These are phyloP conservation scores for Polytrichum formosum DNA, from an alignment of 225 moss, liverwort and hornwort species.

Conservation along the genomic window DNA sequence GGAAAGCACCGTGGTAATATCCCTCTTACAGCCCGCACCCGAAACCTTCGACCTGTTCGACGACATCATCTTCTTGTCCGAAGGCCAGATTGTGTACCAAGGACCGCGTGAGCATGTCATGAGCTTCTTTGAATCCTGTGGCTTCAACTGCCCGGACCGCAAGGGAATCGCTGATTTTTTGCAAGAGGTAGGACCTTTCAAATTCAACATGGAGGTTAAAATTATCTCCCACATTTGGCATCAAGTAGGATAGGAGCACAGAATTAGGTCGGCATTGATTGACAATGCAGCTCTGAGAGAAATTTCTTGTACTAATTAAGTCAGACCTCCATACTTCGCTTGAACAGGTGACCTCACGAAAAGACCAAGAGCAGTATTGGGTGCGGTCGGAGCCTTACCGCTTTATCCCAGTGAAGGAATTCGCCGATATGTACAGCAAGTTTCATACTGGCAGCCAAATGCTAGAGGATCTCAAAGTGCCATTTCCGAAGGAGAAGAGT, in stretches of 20 bases:
- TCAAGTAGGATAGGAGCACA: background rate
- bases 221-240: background rate
- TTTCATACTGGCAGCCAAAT: slow-evolving; percentile 38
- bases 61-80: slow-evolving; percentile 65
- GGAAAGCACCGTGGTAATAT: slow-evolving; percentile 53
- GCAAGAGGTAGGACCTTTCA: slow-evolving; percentile 43
- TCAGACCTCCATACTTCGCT: background rate
- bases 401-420: slow-evolving; percentile 59
- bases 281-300: too few relatives aligned
- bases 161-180: slow-evolving; percentile 66
- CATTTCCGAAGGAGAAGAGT: slow-evolving; percentile 48
- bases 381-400: slow-evolving; percentile 47
- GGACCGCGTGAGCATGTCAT: slow-evolving; percentile 45
- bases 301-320: too few relatives aligned
- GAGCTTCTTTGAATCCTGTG: slow-evolving; percentile 52
- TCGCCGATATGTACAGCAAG: slow-evolving; percentile 39
- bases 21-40: slow-evolving; percentile 68
- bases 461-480: slow-evolving; percentile 40
- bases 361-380: slow-evolving; percentile 95
- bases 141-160: slow-evolving; percentile 61
- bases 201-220: background rate
- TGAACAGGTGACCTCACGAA: slow-evolving; percentile 71
- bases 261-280: too few relatives aligned
- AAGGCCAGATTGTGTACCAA: slow-evolving; percentile 64
- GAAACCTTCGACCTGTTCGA: slow-evolving; percentile 66